Base-by-base conservation (phyloP, 1,284 basidiomycete species). In the Pseudozyma hubeiensis region DNA sequence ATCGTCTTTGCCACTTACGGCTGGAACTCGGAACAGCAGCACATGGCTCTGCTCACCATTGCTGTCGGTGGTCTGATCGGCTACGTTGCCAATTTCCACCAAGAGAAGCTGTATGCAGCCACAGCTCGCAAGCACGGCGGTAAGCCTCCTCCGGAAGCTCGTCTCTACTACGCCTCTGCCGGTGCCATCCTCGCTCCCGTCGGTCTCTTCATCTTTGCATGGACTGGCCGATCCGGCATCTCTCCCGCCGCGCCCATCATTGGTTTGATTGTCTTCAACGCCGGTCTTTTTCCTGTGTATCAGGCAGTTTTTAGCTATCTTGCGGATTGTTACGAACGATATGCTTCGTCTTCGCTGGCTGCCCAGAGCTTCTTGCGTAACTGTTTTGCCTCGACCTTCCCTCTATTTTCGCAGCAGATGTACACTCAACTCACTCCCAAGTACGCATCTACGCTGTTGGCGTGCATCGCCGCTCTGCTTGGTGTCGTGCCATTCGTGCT, bases 61-160 rank as follows among this genome's bases (percentile, higher is more conserved):
- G 76, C 67, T 9, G 67, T 79, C 6, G 79, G 80, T 19, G 78
- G 74, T 55, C 33, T 41, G 45, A 75, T 93, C 41, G 93, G 92
- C 0, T 90, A 91, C 41, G 77, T 91, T 29, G 89, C 90, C 43
- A 91, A 93, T 83, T 62, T 83, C 51, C 61, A 84, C 80, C 79
- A 81, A 43, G 79, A 79, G 17, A 59, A 68, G 44, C 60, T 79
- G 14, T 81, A 79, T 35, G 72, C 68, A 1, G 50, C 57, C 13
- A 41, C 69, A 3, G 67, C 67, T 11, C 43, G 53, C 37, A 63
- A 55, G 45, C 75, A 85, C n/a, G 74, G 80, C 2, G 86, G 86
- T 7, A 80, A 82, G 30, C 85, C 86, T 0, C 78, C 82, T 0
- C 87, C 87, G 4, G 87, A 87, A 77, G 86, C 85, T 6, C 68